Percentiles rank a stretch among this genome's conserved stretches.
Conservation (phyloP, 179 eudicot species). For the Drosera spatulata region DNA sequence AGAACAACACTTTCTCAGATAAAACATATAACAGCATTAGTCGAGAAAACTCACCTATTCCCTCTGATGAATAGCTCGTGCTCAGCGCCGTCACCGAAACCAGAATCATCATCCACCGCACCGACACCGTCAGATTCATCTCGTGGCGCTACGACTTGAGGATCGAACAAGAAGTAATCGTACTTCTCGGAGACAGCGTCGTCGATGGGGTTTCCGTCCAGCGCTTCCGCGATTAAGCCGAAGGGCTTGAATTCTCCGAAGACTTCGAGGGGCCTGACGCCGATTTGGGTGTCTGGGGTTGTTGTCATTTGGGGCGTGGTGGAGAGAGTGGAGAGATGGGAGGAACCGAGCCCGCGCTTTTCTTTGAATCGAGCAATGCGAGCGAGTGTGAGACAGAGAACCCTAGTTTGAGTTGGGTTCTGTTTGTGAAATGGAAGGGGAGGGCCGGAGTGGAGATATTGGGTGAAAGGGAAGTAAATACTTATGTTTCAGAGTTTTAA, state of each 20-base stretch:
- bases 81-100: slow-evolving; percentile 34
- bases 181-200: slow-evolving; percentile 28
- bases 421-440: too few species aligned
- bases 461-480: too few species aligned
- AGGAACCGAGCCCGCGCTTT: neutral
- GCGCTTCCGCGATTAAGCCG: slow-evolving; percentile 73
- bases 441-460: too few species aligned
- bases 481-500: too few species aligned
- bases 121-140: slow-evolving; percentile 14
- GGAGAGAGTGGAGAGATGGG: too few species aligned
- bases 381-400: too few species aligned
- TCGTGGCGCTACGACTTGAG: slow-evolving; percentile 33
- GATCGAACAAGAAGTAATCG: slow-evolving; percentile 71
- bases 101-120: slow-evolving; percentile 11
- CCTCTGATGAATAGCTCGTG: slow-evolving; percentile 86
- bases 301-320: neutral
- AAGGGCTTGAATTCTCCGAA: slow-evolving; percentile 89
- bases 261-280: slow-evolving; percentile 52
- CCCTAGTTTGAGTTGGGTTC: too few species aligned
- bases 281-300: slow-evolving; percentile 31
- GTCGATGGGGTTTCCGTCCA: slow-evolving; percentile 56
- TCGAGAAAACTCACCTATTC: slow-evolving; percentile 35
- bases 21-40: neutral
- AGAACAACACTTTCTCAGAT: neutral
- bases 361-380: neutral